Base-by-base conservation (phyloP, 345 rosid genomes). In the Pistacia atlantica region DNA sequence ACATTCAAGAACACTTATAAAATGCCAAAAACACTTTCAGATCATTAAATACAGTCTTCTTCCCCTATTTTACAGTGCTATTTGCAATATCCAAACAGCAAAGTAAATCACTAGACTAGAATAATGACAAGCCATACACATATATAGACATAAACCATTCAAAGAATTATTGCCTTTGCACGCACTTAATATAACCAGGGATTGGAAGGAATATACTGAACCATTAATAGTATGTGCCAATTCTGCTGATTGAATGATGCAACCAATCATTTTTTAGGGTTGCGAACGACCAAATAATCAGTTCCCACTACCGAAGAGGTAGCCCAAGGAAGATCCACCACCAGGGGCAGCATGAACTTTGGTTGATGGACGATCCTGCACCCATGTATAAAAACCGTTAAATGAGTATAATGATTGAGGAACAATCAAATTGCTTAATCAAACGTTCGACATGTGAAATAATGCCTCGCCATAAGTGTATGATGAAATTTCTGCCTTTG, bases 281-380 rank as follows among this genome's bases (percentile, higher is more conserved):
- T 58, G 33, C 4, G 20, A 1, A n/a, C 38, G 25, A 25, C 13
- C 11, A 12, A 18, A 33, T 5, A 67, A 11, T 62, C 67, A 79
- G 64, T 76, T 72, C 11, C 48, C 72, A 25, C 86, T 78, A 18
- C 90, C 89, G 72, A 87, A 87, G 73, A 87, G 86, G 80, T 87
- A 87, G 55, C 75, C 89, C 4, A 87, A 69, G 75, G 90, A 87
- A 69, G 90, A 87, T 66, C 87, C 82, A 68, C 90, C 90, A 45
- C 89, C 90, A 7, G 90, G 87, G 60, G 89, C 87, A 35, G 87
- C 89, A 77, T 84, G 86, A 67, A 87, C 89, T 76, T 87, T 87
- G 13, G 90, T 87, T 2, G 89, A 84, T 62, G 90, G 89, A 56
- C 90, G 86, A 1, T 87, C 89, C 90, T 87, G 77, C 59, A 48